Base-by-base conservation (phyloP, 345 rosid genomes). In the Gossypium arboreum region DNA sequence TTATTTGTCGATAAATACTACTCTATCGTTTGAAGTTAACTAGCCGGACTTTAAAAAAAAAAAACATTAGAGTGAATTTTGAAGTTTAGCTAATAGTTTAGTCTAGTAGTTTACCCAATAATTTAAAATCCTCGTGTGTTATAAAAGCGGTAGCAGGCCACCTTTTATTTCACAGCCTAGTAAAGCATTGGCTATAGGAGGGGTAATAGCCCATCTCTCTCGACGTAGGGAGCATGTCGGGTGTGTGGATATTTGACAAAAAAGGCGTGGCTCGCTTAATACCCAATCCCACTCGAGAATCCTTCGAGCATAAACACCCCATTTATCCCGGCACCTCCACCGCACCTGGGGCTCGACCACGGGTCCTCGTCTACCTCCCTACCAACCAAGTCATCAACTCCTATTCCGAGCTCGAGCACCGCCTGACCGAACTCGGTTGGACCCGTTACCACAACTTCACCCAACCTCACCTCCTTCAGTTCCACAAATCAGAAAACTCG, bases 301-400 rank as follows among this genome's bases (percentile, higher is more conserved):
- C 91, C 16, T 87, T 87, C 77, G 91, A 89, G 86, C 79, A 84
- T 25, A 87, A 72, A 45, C 85, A 87, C 43, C 84, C 87, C 29
- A 75, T 74, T 18, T 18, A 22, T 12, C 84, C 83, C 1, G 89
- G 88, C 18, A 85, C 89, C 2, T 85, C 91, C 68, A 89, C 93
- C 0, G 93, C 93, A 1, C 93, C 93, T 0, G 93, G 93, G 18
- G 93, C 93, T 43, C 81, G 93, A 7, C 93, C 93, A 7, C 79
- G 84, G 52, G 85, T 89, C 61, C 89, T 89, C 1, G 91, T 89
- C 58, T 89, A 86, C 76, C 82, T 84, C 13, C 93, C 91, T 0
- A 74, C 88, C n/a, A 80, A 86, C 75, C 89, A 89, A 54, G 87
- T 83, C 18, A 87, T 89, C 74, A 64, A 73, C 27, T 89, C 91